phyloP scores from a whole-genome alignment of 257 asterid species.

The Solanum ossicruentum region DNA sequence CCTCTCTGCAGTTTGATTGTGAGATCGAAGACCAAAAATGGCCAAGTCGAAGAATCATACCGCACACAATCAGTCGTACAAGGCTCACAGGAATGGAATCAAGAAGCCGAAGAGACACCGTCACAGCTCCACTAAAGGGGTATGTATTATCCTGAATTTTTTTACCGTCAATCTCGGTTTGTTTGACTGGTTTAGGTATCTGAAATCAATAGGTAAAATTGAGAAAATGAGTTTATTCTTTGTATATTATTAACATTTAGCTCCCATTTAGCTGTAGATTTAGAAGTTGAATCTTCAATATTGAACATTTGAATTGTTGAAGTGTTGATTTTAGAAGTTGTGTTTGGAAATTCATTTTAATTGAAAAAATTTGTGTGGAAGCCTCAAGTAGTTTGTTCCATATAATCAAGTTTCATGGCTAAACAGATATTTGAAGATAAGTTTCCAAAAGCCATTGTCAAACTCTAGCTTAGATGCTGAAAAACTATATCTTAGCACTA shows the following conservation, averaged over 20 bases:
- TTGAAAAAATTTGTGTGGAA: not conserved
- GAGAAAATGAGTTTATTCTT: not conserved
- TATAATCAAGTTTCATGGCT: not conserved
- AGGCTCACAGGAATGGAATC: slow-evolving; percentile 86
- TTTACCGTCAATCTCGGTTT: not conserved
- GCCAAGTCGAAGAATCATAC: slow-evolving; percentile 95
- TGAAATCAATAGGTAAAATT: not conserved
- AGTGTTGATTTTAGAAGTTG: not conserved
- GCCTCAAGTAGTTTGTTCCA: too few relatives aligned
- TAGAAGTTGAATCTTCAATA: not conserved
- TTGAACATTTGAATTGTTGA: not conserved
- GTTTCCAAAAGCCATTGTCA: not conserved
- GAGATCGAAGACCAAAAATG: slow-evolving; percentile 25
- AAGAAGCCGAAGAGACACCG: slow-evolving; percentile 77
- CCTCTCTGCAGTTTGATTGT: not conserved
- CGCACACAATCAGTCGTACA: slow-evolving; percentile 81
- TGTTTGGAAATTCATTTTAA: not conserved
- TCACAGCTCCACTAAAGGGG: slow-evolving; percentile 83
- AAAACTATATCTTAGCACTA: not conserved
- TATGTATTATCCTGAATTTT: not conserved
- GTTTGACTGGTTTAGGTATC: not conserved
- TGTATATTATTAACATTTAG: not conserved
- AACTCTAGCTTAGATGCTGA: not conserved
- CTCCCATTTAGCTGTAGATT: not conserved
- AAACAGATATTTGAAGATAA: not conserved